Evolutionary conservation across 1,284 basidiomycete species (phyloP).

Genomic region (Chalciporus sp.): DNA sequence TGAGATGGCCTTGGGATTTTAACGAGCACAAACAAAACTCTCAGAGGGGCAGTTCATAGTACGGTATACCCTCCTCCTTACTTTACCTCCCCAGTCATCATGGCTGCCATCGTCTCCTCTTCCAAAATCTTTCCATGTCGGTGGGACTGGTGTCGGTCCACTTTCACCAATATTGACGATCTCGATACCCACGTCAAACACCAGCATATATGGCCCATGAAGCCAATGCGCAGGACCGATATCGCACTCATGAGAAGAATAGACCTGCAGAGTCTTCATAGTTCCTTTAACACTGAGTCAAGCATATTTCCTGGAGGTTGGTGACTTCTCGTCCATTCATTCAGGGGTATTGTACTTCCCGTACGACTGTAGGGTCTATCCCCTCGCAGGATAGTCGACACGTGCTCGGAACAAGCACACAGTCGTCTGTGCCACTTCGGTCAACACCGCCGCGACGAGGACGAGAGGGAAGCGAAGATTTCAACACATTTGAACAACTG

Average conservation of each 20-base stretch:
- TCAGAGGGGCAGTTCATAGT: background rate
- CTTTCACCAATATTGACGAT: constrained; percentile 40
- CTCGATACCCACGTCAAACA: constrained; percentile 47
- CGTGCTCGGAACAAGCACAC: background rate
- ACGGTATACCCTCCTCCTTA: background rate
- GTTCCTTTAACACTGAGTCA: constrained; percentile 21
- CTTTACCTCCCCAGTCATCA: background rate
- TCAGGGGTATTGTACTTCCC: constrained; percentile 5
- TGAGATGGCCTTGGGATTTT: background rate
- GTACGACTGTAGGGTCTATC: constrained; percentile 11
- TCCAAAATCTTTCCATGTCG: constrained; percentile 33
- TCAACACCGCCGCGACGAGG: background rate
- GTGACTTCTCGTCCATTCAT: constrained; percentile 11
- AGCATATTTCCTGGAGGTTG: constrained; percentile 18
- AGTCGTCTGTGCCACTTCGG: background rate
- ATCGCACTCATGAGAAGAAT: constrained; percentile 33
- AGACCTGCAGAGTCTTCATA: constrained; percentile 40
- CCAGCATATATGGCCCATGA: constrained; percentile 46
- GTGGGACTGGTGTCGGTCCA: constrained; percentile 53
- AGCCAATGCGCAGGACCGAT: constrained; percentile 36
- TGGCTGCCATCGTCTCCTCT: constrained; percentile 7
- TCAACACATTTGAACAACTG: constrained; percentile 16
- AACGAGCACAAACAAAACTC: constrained; percentile 30
- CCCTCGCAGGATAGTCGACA: background rate
- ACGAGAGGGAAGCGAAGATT: constrained; percentile 1